These are phyloP conservation scores for Ceratonia siliqua DNA, from an alignment of 306 rosid species.

Conservation along the genomic window DNA sequence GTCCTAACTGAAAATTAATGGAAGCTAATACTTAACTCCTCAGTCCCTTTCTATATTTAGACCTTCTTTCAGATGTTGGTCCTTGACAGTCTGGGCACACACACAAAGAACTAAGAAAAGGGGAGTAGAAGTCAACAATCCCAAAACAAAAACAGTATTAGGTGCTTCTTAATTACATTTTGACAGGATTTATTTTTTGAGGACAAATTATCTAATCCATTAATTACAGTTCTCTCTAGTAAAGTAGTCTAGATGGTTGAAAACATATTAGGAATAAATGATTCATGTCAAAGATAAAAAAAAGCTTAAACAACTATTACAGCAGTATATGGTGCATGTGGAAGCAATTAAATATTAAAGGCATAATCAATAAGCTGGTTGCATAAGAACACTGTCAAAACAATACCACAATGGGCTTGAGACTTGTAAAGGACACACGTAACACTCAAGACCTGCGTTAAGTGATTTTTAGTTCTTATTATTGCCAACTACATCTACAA, in stretches of 20 bases:
- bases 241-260: no score
- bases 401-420: background rate
- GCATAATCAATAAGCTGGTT: background rate
- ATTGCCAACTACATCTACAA: slow-evolving; percentile 9
- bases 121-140: background rate
- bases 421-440: background rate
- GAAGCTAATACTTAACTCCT: no score
- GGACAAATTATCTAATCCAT: background rate
- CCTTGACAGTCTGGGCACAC: slow-evolving; percentile 5
- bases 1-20: background rate
- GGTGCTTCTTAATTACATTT: slow-evolving; percentile 8
- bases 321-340: background rate
- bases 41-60: no score
- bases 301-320: background rate
- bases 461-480: background rate
- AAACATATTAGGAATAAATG: slow-evolving; percentile 10
- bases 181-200: background rate
- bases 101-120: background rate
- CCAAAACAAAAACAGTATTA: background rate
- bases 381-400: slow-evolving; percentile 8
- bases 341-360: background rate
- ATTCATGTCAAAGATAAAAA: background rate
- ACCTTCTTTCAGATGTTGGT: background rate
- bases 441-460: background rate
- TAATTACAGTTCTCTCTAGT: background rate